Conservation (phyloP, 2,329 filamentous ascomycete species). For the Calycina herbarum region DNA sequence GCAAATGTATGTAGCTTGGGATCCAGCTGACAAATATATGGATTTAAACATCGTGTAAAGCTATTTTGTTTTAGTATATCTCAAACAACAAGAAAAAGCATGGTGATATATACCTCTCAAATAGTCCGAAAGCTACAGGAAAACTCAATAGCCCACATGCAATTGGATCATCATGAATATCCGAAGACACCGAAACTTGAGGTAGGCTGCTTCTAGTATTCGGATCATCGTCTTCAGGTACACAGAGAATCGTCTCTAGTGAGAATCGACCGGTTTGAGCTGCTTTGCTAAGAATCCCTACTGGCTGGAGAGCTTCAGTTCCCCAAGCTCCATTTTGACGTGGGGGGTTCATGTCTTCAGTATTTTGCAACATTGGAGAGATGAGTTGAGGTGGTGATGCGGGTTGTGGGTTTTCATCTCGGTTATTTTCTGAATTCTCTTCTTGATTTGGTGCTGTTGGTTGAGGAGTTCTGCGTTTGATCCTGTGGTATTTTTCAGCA, state of each 20-base stretch:
- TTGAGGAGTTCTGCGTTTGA: background rate
- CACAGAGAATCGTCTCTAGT: conserved; percentile 37
- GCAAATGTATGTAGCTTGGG: conserved; percentile 41
- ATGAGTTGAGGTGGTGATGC: background rate
- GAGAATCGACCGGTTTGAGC: conserved; percentile 40
- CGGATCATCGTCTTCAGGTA: conserved; percentile 13
- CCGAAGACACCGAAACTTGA: too few species aligned
- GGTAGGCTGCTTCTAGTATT: too few species aligned
- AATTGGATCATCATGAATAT: conserved; percentile 33
- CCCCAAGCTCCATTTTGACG: conserved; percentile 13
- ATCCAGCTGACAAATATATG: conserved; percentile 44
- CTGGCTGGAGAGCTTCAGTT: conserved; percentile 36
- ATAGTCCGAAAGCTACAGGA: conserved; percentile 36
- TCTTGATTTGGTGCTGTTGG: background rate
- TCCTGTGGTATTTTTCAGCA: background rate
- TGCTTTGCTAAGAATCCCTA: conserved; percentile 39
- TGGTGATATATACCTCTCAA: conserved; percentile 30
- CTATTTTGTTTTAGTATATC: conserved; percentile 23
- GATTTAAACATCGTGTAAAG: conserved; percentile 43
- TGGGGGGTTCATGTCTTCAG: background rate
- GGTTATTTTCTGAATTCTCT: background rate
- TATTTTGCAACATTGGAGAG: too few species aligned
- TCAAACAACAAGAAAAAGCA: too few species aligned
- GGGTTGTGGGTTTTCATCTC: background rate
- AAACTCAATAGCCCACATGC: conserved; percentile 32